Evolutionary conservation across 2,329 filamentous ascomycete species (phyloP).

Genomic region (Arthrobotrys sinensis): DNA sequence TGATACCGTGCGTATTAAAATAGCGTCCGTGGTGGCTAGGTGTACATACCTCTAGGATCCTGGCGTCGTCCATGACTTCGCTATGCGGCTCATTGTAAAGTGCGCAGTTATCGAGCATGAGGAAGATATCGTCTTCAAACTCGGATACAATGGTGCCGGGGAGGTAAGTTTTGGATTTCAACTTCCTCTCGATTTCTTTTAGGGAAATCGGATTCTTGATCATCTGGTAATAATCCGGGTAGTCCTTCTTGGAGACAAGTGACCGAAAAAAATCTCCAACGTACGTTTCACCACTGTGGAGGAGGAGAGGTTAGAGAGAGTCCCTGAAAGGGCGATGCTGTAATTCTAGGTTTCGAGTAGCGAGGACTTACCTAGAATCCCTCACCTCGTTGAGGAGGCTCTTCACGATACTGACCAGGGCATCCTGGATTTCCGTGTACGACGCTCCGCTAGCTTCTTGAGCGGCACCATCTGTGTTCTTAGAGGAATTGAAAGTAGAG

Average conservation of each 20-base stretch:
- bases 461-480: slow-evolving; percentile 2
- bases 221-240: slow-evolving; percentile 47
- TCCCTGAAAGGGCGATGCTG: too few relatives aligned
- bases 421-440: slow-evolving; percentile 28
- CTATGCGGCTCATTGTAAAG: slow-evolving; percentile 51
- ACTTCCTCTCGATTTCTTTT: slow-evolving; percentile 38
- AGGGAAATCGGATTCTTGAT: slow-evolving; percentile 49
- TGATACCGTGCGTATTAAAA: neutral
- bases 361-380: slow-evolving; percentile 36
- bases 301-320: neutral
- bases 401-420: slow-evolving; percentile 29
- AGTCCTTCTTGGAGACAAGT: slow-evolving; percentile 38
- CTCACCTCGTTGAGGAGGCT: slow-evolving; percentile 33
- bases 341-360: neutral
- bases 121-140: slow-evolving; percentile 49
- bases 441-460: slow-evolving; percentile 6
- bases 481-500: slow-evolving; percentile 11
- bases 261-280: slow-evolving; percentile 43
- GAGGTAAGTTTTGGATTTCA: slow-evolving; percentile 25
- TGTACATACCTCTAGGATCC: slow-evolving; percentile 36
- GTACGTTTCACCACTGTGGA: slow-evolving; percentile 24
- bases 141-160: slow-evolving; percentile 12
- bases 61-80: slow-evolving; percentile 53
- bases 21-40: neutral
- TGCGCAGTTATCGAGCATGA: slow-evolving; percentile 49